These are phyloP conservation scores for Myotisia sp. DNA, from an alignment of 2,329 filamentous ascomycete species.

Conservation along the genomic window DNA sequence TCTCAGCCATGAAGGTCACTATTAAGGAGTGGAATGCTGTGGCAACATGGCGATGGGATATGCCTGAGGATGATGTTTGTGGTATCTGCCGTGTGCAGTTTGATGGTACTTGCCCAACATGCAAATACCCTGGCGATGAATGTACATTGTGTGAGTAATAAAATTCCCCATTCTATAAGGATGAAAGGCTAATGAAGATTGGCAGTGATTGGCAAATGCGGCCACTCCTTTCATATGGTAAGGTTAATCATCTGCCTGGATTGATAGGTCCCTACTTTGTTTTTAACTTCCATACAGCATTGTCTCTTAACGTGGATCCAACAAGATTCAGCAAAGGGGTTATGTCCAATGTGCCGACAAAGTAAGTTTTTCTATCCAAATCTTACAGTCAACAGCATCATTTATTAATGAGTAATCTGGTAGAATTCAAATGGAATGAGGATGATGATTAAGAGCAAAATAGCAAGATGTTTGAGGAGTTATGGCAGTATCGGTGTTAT, in stretches of 20 bases:
- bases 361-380: slow-evolving; percentile 39
- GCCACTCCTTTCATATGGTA: slow-evolving; percentile 96
- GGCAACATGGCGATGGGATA: slow-evolving; percentile 94
- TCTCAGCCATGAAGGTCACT: slow-evolving; percentile 67
- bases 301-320: slow-evolving; percentile 94
- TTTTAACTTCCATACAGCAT: slow-evolving; percentile 44
- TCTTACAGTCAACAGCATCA: too few species aligned
- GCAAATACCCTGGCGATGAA: slow-evolving; percentile 94
- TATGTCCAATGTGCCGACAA: slow-evolving; percentile 96
- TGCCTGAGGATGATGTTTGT: slow-evolving; percentile 93
- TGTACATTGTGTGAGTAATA: slow-evolving; percentile 69
- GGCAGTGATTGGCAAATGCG: slow-evolving; percentile 78
- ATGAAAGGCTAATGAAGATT: not conserved
- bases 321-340: slow-evolving; percentile 80
- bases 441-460: too few species aligned
- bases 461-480: too few species aligned
- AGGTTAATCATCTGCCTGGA: slow-evolving; percentile 10
- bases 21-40: slow-evolving; percentile 89
- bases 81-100: slow-evolving; percentile 98
- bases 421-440: slow-evolving; percentile 42
- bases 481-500: too few species aligned
- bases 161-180: not conserved
- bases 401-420: too few species aligned
- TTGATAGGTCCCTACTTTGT: slow-evolving; percentile 4
- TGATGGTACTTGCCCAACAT: slow-evolving; percentile 92